These are phyloP conservation scores for Cunninghamia lanceolata DNA, from an alignment of 75 land plant species.

Conservation along the genomic window DNA sequence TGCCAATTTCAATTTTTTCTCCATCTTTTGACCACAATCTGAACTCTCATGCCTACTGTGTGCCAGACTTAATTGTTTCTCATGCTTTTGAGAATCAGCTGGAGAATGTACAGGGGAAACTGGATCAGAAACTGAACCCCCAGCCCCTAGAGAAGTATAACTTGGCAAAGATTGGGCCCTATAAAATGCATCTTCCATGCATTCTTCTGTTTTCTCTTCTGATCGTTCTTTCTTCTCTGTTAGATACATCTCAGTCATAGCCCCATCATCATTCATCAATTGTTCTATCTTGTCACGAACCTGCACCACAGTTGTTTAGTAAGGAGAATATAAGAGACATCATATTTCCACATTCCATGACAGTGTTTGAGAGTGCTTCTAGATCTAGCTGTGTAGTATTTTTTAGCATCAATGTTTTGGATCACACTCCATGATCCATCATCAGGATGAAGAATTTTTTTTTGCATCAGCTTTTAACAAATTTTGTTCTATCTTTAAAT, in stretches of 20 bases:
- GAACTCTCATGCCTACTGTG: slow-evolving; percentile 48
- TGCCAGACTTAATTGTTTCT: slow-evolving; percentile 45
- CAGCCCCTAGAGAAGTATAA: slow-evolving; percentile 10
- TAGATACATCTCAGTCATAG: slow-evolving; percentile 95
- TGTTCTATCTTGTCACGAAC: slow-evolving; percentile 93
- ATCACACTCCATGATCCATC: too few relatives aligned
- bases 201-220: not conserved
- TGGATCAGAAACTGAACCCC: slow-evolving; percentile 66
- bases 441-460: too few relatives aligned
- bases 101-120: slow-evolving; percentile 68
- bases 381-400: too few relatives aligned
- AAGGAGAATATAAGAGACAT: not conserved
- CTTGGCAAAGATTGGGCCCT: slow-evolving; percentile 14
- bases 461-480: not conserved
- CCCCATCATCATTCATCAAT: slow-evolving; percentile 95
- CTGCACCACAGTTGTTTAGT: slow-evolving; percentile 24
- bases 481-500: not conserved
- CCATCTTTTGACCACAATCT: slow-evolving; percentile 33
- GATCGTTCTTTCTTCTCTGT: slow-evolving; percentile 72
- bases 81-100: slow-evolving; percentile 25
- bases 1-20: slow-evolving; percentile 43
- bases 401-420: too few relatives aligned
- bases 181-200: slow-evolving; percentile 24
- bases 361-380: too few relatives aligned
- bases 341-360: too few relatives aligned